Percentiles rank a stretch among this genome's conserved stretches.
Conservation (phyloP, 2,329 filamentous ascomycete genomes). For the Westerdykella ornata region DNA sequence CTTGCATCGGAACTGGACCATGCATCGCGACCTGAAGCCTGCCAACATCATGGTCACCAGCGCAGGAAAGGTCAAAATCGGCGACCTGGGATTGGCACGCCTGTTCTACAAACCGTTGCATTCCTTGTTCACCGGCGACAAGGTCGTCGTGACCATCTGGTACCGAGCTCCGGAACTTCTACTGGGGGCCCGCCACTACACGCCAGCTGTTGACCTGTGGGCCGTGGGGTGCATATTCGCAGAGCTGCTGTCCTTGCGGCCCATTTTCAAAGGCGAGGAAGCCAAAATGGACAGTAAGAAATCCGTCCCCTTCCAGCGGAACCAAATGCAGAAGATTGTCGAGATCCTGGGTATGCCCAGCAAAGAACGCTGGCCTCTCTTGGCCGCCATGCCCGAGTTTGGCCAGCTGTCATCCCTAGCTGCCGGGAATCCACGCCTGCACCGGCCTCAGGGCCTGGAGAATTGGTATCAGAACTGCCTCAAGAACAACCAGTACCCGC, state of each 20-base stretch:
- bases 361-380: constrained; percentile 80
- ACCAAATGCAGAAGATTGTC: constrained; percentile 98
- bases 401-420: constrained; percentile 55
- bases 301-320: constrained; percentile 91
- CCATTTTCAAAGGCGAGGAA: constrained; percentile 98
- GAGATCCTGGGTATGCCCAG: constrained; percentile 90
- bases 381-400: constrained; percentile 83
- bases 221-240: constrained; percentile 97
- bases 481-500: constrained; percentile 43
- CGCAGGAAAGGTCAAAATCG: constrained; percentile 83
- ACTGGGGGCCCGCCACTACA: constrained; percentile 90
- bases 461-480: constrained; percentile 53
- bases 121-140: constrained; percentile 86
- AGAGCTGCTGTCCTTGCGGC: constrained; percentile 78
- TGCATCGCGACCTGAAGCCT: constrained; percentile 93
- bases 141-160: constrained; percentile 99
- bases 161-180: constrained; percentile 93
- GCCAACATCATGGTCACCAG: constrained; percentile 99
- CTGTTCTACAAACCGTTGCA: constrained; percentile 92
- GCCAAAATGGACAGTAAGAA: constrained; percentile 99
- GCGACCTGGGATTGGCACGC: constrained; percentile 84
- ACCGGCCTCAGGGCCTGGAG: constrained; percentile 57
- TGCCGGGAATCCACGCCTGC: constrained; percentile 44
- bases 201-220: constrained; percentile 95
- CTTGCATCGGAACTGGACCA: constrained; percentile 91